These are phyloP conservation scores for Neonectria coccinea DNA, from an alignment of 2,329 filamentous ascomycete species.

Conservation along the genomic window DNA sequence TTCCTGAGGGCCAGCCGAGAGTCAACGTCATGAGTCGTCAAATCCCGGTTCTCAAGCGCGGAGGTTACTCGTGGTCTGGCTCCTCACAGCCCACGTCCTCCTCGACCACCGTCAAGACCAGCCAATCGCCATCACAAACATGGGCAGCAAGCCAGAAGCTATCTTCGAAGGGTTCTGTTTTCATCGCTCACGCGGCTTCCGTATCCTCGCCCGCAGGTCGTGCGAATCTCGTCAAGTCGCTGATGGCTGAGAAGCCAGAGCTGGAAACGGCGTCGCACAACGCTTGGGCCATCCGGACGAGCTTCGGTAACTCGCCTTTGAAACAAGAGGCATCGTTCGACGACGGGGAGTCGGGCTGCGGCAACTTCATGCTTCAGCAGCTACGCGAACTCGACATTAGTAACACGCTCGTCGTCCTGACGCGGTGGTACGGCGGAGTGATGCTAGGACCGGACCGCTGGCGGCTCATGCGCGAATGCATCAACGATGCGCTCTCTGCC, in stretches of 20 bases:
- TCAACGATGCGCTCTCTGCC: constrained; percentile 65
- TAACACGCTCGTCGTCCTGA: constrained; percentile 68
- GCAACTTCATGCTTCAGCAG: constrained; percentile 66
- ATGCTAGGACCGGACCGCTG: constrained; percentile 72
- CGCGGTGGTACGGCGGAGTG: constrained; percentile 71
- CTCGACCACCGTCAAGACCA: constrained; percentile 31
- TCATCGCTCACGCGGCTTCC: constrained; percentile 64
- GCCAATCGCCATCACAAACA: constrained; percentile 40
- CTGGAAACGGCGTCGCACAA: constrained; percentile 70
- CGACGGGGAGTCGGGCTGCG: constrained; percentile 71
- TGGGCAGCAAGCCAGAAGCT: constrained; percentile 67
- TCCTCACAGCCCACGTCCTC: constrained; percentile 35
- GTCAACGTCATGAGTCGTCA: constrained; percentile 80
- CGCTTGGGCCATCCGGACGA: constrained; percentile 60
- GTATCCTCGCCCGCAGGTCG: constrained; percentile 57
- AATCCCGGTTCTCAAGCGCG: constrained; percentile 79
- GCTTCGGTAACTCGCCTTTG: constrained; percentile 53
- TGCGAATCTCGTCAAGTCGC: constrained; percentile 56
- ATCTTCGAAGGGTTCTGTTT: constrained; percentile 65
- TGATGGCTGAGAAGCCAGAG: constrained; percentile 61
- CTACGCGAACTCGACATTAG: constrained; percentile 63
- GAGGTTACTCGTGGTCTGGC: constrained; percentile 70
- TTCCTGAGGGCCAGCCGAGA: constrained; percentile 80
- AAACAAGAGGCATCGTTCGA: constrained; percentile 66
- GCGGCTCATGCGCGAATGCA: constrained; percentile 70